A percentile compares a stretch with the other conserved stretches of the same genome.
These are phyloP conservation scores for Peronospora destructor DNA, from an alignment of 352 stramenopile species.

Conservation along the genomic window DNA sequence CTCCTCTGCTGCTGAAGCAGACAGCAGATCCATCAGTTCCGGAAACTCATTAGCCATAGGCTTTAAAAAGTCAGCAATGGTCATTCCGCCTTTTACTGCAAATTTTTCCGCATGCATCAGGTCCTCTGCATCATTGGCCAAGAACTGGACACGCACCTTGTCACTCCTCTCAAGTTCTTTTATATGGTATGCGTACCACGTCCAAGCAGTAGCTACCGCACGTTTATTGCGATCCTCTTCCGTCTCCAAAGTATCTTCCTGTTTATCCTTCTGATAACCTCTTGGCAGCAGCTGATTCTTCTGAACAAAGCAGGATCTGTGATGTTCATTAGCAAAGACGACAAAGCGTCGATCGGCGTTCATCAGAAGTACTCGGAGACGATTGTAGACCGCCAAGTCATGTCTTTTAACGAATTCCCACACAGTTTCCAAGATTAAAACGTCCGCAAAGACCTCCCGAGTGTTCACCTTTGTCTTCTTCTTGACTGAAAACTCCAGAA, in stretches of 20 bases:
- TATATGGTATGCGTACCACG: conserved; percentile 70
- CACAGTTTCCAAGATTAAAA: conserved; percentile 89
- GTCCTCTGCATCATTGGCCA: conserved; percentile 65
- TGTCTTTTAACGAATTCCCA: conserved; percentile 85
- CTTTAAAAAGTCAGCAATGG: conserved; percentile 55
- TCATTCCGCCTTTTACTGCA: conserved; percentile 45
- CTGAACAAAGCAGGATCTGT: conserved; percentile 68
- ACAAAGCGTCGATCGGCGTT: conserved; percentile 81
- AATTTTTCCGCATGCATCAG: conserved; percentile 35
- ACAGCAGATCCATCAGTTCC: conserved; percentile 57
- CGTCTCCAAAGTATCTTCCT: conserved; percentile 34
- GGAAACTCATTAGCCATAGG: conserved; percentile 38
- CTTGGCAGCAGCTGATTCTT: conserved; percentile 37
- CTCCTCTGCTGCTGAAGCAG: conserved; percentile 27
- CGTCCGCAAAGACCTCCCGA: conserved; percentile 57
- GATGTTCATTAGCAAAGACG: conserved; percentile 92
- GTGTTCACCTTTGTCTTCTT: conserved; percentile 39
- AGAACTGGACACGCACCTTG: conserved; percentile 40
- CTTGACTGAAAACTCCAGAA: conserved; percentile 78
- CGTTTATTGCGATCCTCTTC: conserved; percentile 84
- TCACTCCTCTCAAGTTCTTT: conserved; percentile 42
- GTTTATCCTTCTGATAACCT: conserved; percentile 14
- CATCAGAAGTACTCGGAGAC: conserved; percentile 80
- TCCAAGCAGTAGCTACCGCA: conserved; percentile 69
- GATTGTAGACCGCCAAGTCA: conserved; percentile 86